Evolutionary conservation across 176 grass and related monocot genomes (phyloP).

Genomic region (Olyra latifolia): DNA sequence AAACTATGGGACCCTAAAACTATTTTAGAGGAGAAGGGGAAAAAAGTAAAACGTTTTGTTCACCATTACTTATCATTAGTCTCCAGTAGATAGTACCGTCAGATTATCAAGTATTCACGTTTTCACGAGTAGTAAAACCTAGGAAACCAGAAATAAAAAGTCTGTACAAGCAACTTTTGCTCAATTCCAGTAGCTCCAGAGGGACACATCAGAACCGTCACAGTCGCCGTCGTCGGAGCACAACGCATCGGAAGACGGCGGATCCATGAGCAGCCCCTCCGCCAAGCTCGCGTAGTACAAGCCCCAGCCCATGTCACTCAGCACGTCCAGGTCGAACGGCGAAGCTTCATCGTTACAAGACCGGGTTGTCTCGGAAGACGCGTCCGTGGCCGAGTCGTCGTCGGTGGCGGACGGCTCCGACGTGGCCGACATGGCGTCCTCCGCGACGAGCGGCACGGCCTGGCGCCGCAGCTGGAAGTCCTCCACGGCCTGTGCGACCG

Average conservation of each 20-base stretch:
- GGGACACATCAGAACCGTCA: conserved; percentile 13
- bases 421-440: conserved; percentile 14
- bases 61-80: too few species aligned
- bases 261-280: conserved; percentile 41
- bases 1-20: too few species aligned
- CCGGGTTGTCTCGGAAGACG: too few species aligned
- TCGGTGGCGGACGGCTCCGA: neutral
- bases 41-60: too few species aligned
- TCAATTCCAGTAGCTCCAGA: conserved; percentile 40
- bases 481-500: conserved; percentile 34
- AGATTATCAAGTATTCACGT: neutral
- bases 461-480: neutral
- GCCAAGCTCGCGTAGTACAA: conserved; percentile 51
- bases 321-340: conserved; percentile 21
- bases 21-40: too few species aligned
- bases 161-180: neutral
- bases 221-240: neutral
- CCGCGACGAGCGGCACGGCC: neutral
- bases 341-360: neutral
- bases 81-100: too few species aligned
- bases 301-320: conserved; percentile 31
- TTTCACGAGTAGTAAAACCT: neutral
- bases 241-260: conserved; percentile 6
- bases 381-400: neutral
- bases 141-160: neutral